phyloP scores from a whole-genome alignment of 2,329 filamentous ascomycete species.

The Ophiocordyceps camponoti-floridani region DNA sequence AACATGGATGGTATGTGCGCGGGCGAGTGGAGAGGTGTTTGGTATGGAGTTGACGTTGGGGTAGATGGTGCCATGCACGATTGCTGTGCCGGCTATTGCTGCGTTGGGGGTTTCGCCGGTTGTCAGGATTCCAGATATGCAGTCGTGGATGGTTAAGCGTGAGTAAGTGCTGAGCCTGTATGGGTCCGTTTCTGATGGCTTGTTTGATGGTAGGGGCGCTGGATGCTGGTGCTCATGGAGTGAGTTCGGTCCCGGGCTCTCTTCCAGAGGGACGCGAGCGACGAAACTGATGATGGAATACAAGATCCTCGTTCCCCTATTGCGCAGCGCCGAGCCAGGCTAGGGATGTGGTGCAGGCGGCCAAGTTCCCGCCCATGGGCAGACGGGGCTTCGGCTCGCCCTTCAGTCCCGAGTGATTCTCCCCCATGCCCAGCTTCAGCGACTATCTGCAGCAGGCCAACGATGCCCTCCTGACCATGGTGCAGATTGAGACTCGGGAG shows the following conservation, averaged over 20 bases:
- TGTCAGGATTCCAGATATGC: slow-evolving; percentile 33
- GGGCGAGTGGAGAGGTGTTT: no score
- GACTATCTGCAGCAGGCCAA: slow-evolving; percentile 33
- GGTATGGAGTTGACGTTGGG: not conserved
- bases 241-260: slow-evolving; percentile 12
- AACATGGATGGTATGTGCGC: slow-evolving; percentile 23
- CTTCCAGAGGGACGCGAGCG: not conserved
- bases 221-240: slow-evolving; percentile 29
- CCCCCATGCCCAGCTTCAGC: slow-evolving; percentile 22
- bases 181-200: not conserved
- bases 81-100: slow-evolving; percentile 30
- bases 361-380: slow-evolving; percentile 32
- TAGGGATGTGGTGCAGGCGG: slow-evolving; percentile 23
- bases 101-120: slow-evolving; percentile 23
- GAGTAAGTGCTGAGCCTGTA: slow-evolving; percentile 1
- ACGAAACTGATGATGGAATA: slow-evolving; percentile 3
- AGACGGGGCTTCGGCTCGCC: slow-evolving; percentile 30
- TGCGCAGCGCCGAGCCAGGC: slow-evolving; percentile 26
- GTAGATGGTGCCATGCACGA: slow-evolving; percentile 32
- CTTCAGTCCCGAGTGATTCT: slow-evolving; percentile 23
- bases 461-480: slow-evolving; percentile 38
- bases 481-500: slow-evolving; percentile 50
- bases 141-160: slow-evolving; percentile 28
- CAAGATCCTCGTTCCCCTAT: slow-evolving; percentile 25
- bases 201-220: slow-evolving; percentile 19